Evolutionary conservation across 139 green algal genomes (phyloP).

Genomic region (Closterium sp.): DNA sequence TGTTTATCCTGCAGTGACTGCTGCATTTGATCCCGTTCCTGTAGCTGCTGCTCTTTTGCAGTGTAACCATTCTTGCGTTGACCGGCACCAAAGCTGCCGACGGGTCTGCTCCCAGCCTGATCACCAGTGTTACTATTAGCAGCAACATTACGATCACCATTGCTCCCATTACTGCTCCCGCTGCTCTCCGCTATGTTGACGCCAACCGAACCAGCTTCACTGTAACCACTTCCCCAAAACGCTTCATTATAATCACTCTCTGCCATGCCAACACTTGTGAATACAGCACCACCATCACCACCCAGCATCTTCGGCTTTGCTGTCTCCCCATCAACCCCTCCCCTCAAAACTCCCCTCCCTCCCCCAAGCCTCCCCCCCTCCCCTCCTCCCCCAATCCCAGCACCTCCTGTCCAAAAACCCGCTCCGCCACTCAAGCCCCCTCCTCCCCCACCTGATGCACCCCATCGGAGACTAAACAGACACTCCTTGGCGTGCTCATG

Average conservation of each 20-base stretch:
- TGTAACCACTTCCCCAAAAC: background rate
- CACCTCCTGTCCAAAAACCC: background rate
- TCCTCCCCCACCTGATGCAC: background rate
- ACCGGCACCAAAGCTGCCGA: background rate
- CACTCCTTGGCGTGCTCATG: background rate
- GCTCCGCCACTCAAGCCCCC: background rate
- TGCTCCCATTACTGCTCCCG: background rate
- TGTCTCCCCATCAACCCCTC: background rate
- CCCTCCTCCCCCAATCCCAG: background rate
- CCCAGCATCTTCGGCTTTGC: background rate
- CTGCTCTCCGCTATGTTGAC: background rate
- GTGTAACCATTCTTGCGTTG: background rate
- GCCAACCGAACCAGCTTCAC: background rate
- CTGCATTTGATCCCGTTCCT: background rate
- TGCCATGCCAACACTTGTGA: background rate
- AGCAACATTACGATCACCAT: too few species aligned
- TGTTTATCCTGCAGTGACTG: background rate
- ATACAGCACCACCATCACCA: background rate
- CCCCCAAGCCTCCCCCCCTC: background rate
- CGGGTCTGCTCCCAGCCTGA: background rate
- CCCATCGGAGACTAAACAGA: background rate
- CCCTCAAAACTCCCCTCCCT: background rate
- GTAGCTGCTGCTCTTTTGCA: background rate
- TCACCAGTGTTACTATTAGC: too few species aligned
- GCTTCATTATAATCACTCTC: background rate